Conservation (phyloP, 352 stramenopile species). For the Aphanomyces euteiches region DNA sequence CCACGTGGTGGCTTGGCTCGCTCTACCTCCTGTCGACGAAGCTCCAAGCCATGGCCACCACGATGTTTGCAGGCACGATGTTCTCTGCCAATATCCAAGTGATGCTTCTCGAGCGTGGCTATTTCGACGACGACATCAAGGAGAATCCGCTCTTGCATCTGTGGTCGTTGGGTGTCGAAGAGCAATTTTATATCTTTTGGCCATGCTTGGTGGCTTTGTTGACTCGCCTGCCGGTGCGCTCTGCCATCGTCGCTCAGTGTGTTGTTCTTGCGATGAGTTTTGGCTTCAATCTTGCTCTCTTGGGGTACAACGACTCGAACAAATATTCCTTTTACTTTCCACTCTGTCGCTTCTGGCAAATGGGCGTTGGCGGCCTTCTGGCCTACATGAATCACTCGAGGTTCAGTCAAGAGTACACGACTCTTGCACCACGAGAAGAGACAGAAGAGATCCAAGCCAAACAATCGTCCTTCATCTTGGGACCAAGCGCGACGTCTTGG, state of each 20-base stretch:
- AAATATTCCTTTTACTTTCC: conserved; percentile 32
- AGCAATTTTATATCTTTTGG: conserved; percentile 33
- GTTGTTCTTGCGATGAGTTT: conserved; percentile 3
- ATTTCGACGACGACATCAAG: conserved; percentile 26
- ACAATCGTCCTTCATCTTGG: too few species aligned
- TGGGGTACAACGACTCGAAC: conserved; percentile 1
- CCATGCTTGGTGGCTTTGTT: conserved; percentile 14
- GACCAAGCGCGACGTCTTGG: too few species aligned
- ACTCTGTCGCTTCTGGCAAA: conserved; percentile 26
- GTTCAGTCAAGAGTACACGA: too few species aligned
- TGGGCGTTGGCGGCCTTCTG: conserved; percentile 3
- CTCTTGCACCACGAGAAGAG: too few species aligned
- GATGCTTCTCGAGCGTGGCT: conserved; percentile 15
- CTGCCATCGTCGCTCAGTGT: conserved; percentile 5
- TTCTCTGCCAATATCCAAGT: conserved; percentile 20
- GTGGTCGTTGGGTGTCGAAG: conserved; percentile 30
- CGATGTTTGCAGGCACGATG: too few species aligned
- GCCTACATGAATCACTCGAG: neutral
- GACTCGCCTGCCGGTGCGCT: neutral
- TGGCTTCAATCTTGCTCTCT: conserved; percentile 12
- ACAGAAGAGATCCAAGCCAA: too few species aligned
- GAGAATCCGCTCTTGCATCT: conserved; percentile 26
- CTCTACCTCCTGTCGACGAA: too few species aligned
- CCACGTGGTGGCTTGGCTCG: too few species aligned
- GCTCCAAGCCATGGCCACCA: too few species aligned